phyloP scores from a whole-genome alignment of 2,329 filamentous ascomycete species.

The Fusarium drepaniforme region DNA sequence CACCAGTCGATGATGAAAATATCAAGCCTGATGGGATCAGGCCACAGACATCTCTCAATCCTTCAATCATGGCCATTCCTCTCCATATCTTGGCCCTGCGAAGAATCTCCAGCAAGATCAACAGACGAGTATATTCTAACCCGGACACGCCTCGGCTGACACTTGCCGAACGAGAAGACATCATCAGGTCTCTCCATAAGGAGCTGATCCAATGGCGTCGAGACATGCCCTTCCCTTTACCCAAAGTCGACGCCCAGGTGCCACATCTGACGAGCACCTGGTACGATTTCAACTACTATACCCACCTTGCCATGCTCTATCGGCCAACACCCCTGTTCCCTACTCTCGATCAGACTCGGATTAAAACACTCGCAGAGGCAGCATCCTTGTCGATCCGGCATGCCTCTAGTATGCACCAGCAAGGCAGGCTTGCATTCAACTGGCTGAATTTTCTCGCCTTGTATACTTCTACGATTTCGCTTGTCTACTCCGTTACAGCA shows the following conservation, averaged over 20 bases:
- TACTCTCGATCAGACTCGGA: slow-evolving; percentile 48
- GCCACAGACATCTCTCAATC: slow-evolving; percentile 44
- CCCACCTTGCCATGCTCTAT: slow-evolving; percentile 58
- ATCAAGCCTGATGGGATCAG: slow-evolving; percentile 39
- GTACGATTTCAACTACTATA: slow-evolving; percentile 63
- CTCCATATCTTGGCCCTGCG: slow-evolving; percentile 56
- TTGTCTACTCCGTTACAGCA: slow-evolving; percentile 57
- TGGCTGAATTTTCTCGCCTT: slow-evolving; percentile 56
- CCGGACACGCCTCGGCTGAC: slow-evolving; percentile 25
- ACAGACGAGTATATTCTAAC: slow-evolving; percentile 52
- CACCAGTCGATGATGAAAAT: slow-evolving; percentile 51
- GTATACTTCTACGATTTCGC: slow-evolving; percentile 56
- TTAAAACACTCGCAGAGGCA: slow-evolving; percentile 54
- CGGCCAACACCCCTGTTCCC: slow-evolving; percentile 58
- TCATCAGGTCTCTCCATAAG: slow-evolving; percentile 50
- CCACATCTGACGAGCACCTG: slow-evolving; percentile 58
- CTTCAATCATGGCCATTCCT: slow-evolving; percentile 54
- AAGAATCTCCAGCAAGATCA: slow-evolving; percentile 56
- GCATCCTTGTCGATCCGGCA: slow-evolving; percentile 58
- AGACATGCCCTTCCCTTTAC: slow-evolving; percentile 58
- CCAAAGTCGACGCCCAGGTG: slow-evolving; percentile 52
- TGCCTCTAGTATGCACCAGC: slow-evolving; percentile 52
- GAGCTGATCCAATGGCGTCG: slow-evolving; percentile 59
- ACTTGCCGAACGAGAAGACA: slow-evolving; percentile 47
- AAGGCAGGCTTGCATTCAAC: slow-evolving; percentile 56